phyloP scores from a whole-genome alignment of 139 green algal species.

The Asterochloris erici region DNA sequence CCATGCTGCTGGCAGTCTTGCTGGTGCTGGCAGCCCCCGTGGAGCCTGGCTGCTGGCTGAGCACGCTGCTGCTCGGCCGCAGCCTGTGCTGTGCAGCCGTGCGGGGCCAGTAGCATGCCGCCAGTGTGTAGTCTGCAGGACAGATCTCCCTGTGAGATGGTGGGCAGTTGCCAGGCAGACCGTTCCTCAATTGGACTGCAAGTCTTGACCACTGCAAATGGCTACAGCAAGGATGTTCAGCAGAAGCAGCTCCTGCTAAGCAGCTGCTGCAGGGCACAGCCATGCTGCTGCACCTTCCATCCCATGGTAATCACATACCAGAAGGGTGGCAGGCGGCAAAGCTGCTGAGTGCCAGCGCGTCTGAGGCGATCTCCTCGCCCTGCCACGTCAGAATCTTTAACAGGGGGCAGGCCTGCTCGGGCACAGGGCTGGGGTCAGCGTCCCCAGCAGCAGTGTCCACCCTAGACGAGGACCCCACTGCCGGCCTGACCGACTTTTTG shows the following conservation, averaged over 20 bases:
- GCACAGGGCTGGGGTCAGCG: neutral
- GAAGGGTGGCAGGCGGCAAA: too few species aligned
- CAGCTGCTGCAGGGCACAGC: too few species aligned
- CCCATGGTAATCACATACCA: too few species aligned
- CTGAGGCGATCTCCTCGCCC: constrained; percentile 45
- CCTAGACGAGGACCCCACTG: too few species aligned
- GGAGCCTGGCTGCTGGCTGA: neutral
- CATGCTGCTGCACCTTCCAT: neutral
- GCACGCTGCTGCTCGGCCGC: neutral
- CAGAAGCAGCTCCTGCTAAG: too few species aligned
- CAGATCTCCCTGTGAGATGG: too few species aligned
- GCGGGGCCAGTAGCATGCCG: constrained; percentile 12
- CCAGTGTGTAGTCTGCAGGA: constrained; percentile 34
- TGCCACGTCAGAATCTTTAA: constrained; percentile 34
- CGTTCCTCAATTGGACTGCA: too few species aligned
- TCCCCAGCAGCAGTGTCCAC: too few species aligned
- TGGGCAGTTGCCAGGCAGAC: too few species aligned
- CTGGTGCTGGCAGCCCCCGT: neutral
- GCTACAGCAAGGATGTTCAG: too few species aligned
- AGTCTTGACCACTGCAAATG: too few species aligned
- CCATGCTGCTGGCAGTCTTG: neutral
- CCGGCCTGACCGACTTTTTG: too few species aligned
- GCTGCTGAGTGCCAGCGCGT: constrained; percentile 17
- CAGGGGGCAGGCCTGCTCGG: constrained; percentile 1
- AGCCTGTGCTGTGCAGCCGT: neutral